Conservation (phyloP, 1,284 basidiomycete genomes). For the Trichosporon sp. region DNA sequence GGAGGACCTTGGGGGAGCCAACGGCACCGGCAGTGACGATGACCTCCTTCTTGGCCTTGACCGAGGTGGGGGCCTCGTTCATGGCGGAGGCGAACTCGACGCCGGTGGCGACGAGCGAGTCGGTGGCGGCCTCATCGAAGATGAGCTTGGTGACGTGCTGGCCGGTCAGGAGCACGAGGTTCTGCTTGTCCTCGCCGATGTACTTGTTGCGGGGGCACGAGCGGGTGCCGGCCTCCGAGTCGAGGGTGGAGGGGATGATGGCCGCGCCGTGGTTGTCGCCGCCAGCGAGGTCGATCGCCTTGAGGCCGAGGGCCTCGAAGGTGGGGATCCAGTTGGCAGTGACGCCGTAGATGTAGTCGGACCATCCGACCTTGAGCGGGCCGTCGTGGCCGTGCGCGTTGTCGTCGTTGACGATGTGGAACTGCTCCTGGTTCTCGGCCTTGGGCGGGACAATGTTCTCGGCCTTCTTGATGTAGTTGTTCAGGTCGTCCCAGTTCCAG, state of each 20-base stretch:
- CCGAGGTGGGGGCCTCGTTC: conserved; percentile 24
- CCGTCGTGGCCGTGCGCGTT: conserved; percentile 53
- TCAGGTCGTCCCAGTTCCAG: conserved; percentile 45
- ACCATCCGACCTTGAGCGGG: conserved; percentile 51
- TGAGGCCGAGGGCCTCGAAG: conserved; percentile 54
- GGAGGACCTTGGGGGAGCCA: conserved; percentile 18
- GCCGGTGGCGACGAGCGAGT: conserved; percentile 56
- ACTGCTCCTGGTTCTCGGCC: conserved; percentile 31
- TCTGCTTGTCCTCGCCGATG: conserved; percentile 58
- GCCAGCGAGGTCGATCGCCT: conserved; percentile 46
- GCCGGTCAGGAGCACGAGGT: conserved; percentile 59
- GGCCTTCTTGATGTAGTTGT: conserved; percentile 46
- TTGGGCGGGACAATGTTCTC: conserved; percentile 48
- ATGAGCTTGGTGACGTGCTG: conserved; percentile 60
- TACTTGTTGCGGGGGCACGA: conserved; percentile 65
- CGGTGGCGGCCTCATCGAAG: conserved; percentile 55
- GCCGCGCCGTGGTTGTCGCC: conserved; percentile 37
- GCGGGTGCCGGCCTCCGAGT: conserved; percentile 61
- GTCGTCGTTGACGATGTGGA: conserved; percentile 48
- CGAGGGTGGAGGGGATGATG: conserved; percentile 61
- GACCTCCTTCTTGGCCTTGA: conserved; percentile 16
- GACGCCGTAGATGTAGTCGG: conserved; percentile 51
- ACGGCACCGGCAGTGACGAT: conserved; percentile 12
- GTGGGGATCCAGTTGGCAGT: conserved; percentile 56
- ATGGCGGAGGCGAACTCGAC: conserved; percentile 56